Evolutionary conservation across 2,329 filamentous ascomycete species (phyloP), one percentile per base, ranked within the genome.

Genomic region (Reticulascus tulasneorum): DNA sequence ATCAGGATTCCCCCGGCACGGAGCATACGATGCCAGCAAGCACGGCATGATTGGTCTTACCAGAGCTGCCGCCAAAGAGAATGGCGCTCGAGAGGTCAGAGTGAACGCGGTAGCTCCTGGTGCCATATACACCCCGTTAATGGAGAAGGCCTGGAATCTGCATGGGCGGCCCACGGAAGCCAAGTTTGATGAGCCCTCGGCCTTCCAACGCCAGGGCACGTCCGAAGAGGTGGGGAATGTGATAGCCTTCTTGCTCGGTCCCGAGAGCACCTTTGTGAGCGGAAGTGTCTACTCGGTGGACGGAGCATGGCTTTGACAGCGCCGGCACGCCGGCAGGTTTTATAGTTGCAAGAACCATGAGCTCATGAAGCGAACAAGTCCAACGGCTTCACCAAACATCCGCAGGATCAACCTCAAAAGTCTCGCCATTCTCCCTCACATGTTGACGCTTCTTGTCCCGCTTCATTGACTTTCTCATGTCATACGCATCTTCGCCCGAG

Each of bases 381-480:
- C n/a, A n/a, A n/a, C n/a, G n/a, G n/a, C 20, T 36, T 70, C 59
- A 90, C 82, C 86, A 96, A 34, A 98, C 90, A 64, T 96, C 87
- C 42, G 86, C 80, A 3, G 90, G 87, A 31, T 76, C 69, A 18
- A 98, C 89, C 49, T 77, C 73, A 56, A 86, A 80, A 40, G 79
- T 72, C 67, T 93, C 85, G 13, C 93, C 93, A 50, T 91, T 79
- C 35, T 83, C 77, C 47, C 93, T 77, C 30, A 94, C 74, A 61
- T 94, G 87, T 59, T 86, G 76, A 39, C 74, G 66, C 37, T 82
- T 76, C 59, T 74, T 77, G 64, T 98, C 93, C 53, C 90, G 77
- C 62, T 77, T 85, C 66, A 91, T 79, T 23, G 88, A 79, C 60
- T 96, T 97, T 47, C 93, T 79, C 93, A 98, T 98, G 65, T 98